phyloP scores from a whole-genome alignment of 257 asterid species.

The Primulina tabacum region DNA sequence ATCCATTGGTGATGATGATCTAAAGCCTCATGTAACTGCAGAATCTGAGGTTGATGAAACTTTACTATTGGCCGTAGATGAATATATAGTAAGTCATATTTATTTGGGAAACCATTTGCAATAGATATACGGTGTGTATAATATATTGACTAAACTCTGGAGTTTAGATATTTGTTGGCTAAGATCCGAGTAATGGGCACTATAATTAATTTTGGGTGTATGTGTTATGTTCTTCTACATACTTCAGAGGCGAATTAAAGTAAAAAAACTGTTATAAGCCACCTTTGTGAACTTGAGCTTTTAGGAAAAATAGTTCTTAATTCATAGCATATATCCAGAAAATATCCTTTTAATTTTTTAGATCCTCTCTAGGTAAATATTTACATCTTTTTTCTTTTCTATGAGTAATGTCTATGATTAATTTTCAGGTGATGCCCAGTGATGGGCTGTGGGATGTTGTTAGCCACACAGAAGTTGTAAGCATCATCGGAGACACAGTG shows the following conservation, averaged over 20 bases:
- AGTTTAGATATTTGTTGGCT: background rate
- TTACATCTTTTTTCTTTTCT: background rate
- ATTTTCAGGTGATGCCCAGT: constrained; percentile 80
- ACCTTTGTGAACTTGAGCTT: too few relatives aligned
- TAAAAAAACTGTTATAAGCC: too few relatives aligned
- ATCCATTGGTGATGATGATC: constrained; percentile 95
- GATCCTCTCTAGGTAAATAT: too few relatives aligned
- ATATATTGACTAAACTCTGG: background rate
- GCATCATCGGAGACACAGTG: constrained; percentile 77
- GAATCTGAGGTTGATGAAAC: constrained; percentile 92
- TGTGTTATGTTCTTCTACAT: too few relatives aligned
- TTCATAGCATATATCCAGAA: too few relatives aligned
- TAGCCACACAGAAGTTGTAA: constrained; percentile 65
- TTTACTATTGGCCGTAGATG: constrained; percentile 61
- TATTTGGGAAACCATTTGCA: background rate
- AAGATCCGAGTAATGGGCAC: too few relatives aligned
- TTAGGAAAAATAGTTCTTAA: too few relatives aligned
- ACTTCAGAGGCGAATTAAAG: too few relatives aligned
- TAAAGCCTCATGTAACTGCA: constrained; percentile 92
- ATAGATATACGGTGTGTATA: background rate
- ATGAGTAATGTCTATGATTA: background rate
- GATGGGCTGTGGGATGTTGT: constrained; percentile 96
- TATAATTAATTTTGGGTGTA: too few relatives aligned
- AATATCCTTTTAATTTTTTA: too few relatives aligned
- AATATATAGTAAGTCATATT: constrained; percentile 59